These are phyloP conservation scores for Cystofilobasidium macerans DNA, from an alignment of 768 basidiomycete genomes.

Conservation along the genomic window DNA sequence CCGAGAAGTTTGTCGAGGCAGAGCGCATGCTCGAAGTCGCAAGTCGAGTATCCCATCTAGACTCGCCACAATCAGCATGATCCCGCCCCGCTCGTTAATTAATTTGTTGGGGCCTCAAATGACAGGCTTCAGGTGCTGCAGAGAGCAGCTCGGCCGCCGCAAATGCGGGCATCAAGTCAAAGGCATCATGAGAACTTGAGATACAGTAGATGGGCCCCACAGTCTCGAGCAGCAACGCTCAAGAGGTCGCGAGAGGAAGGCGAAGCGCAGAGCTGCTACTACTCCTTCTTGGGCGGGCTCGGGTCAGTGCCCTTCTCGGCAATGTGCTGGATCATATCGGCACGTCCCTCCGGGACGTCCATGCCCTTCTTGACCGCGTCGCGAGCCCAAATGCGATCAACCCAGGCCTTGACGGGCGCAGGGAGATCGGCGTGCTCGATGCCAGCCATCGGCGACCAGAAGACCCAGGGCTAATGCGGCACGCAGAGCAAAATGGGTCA, in stretches of 20 bases:
- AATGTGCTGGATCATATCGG: neutral
- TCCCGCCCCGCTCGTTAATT: too few relatives aligned
- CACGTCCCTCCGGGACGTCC: neutral
- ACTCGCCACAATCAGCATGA: too few relatives aligned
- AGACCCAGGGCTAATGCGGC: conserved; percentile 6
- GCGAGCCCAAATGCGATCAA: conserved; percentile 16
- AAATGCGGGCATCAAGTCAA: too few relatives aligned
- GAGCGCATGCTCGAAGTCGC: conserved; percentile 39
- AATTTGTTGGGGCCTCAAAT: too few relatives aligned
- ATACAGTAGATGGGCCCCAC: too few relatives aligned
- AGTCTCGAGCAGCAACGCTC: too few relatives aligned
- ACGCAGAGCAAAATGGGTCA: neutral
- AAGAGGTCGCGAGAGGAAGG: too few relatives aligned
- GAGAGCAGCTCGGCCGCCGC: too few relatives aligned
- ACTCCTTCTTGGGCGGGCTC: too few relatives aligned
- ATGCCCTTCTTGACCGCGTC: conserved; percentile 7
- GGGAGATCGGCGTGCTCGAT: conserved; percentile 8
- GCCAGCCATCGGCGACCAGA: conserved; percentile 16
- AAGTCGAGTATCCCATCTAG: neutral
- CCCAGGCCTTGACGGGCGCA: conserved; percentile 13
- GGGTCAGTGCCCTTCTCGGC: neutral
- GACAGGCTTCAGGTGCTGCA: too few relatives aligned
- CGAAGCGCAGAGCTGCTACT: too few relatives aligned
- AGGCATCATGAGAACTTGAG: too few relatives aligned
- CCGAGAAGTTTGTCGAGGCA: conserved; percentile 41